Percentiles rank a stretch among this genome's conserved stretches.
Evolutionary conservation across 164 flowering plant species (phyloP).

Genomic region (Vitis riparia): DNA sequence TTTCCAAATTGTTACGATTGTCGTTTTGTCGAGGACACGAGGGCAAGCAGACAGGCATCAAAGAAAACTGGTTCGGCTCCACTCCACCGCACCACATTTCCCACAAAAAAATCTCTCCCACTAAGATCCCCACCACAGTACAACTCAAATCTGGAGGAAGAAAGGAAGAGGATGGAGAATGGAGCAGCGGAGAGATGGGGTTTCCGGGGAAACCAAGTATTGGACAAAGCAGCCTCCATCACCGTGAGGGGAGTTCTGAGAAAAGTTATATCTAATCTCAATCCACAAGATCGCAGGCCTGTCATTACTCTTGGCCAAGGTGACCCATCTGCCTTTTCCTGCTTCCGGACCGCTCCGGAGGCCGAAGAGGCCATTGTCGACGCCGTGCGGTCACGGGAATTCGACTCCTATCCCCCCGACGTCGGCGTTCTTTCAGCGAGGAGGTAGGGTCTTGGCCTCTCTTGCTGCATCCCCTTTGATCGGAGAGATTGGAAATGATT

Average conservation of each 20-base stretch:
- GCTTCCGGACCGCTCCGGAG: slow-evolving; percentile 31
- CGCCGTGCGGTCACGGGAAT: slow-evolving; percentile 36
- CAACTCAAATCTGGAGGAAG: not conserved
- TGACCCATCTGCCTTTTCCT: slow-evolving; percentile 53
- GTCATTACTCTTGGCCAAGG: slow-evolving; percentile 58
- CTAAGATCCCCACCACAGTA: not conserved
- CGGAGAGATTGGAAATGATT: no score
- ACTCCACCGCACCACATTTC: no score
- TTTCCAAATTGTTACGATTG: no score
- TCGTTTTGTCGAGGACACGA: no score
- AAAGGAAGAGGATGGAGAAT: slow-evolving; percentile 26
- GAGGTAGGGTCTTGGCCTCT: slow-evolving; percentile 13
- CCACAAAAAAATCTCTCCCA: no score
- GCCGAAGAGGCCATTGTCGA: slow-evolving; percentile 42
- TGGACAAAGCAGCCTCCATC: slow-evolving; percentile 18
- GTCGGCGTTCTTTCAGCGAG: slow-evolving; percentile 33
- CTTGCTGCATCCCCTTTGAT: not conserved
- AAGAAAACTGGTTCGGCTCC: no score
- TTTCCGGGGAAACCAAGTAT: slow-evolving; percentile 31
- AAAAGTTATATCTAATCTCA: slow-evolving; percentile 21
- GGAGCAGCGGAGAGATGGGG: slow-evolving; percentile 29
- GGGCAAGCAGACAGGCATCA: no score
- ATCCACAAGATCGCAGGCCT: slow-evolving; percentile 24
- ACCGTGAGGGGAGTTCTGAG: slow-evolving; percentile 40
- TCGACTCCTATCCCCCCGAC: slow-evolving; percentile 36